Percentiles rank a stretch among this genome's conserved stretches.
These are phyloP conservation scores for Nicotiana tabacum DNA, from an alignment of 257 asterid genomes.

Conservation along the genomic window DNA sequence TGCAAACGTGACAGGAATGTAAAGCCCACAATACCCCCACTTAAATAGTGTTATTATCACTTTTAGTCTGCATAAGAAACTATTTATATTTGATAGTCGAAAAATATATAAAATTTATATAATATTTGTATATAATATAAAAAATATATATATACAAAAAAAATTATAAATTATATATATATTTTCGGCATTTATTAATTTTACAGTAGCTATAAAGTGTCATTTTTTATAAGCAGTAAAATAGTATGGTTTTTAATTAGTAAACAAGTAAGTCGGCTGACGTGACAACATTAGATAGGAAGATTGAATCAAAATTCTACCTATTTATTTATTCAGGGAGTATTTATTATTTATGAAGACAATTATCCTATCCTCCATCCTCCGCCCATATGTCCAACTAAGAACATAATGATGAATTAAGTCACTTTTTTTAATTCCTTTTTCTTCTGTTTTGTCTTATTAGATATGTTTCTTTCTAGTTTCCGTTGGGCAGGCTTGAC, in stretches of 20 bases:
- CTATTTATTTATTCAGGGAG: background rate
- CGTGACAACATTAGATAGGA: background rate
- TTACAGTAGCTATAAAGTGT: too few relatives aligned
- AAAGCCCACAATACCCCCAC: background rate
- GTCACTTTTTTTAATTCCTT: background rate
- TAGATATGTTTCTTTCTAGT: background rate
- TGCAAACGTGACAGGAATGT: background rate
- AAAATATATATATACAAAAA: too few relatives aligned
- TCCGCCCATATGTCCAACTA: background rate
- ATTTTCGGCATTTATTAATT: too few relatives aligned
- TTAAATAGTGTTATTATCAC: background rate
- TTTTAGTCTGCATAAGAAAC: too few relatives aligned
- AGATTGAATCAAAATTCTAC: background rate
- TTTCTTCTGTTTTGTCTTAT: background rate
- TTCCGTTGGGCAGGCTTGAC: conserved; percentile 37
- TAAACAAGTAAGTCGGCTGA: background rate
- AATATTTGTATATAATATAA: too few relatives aligned
- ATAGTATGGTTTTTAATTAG: background rate
- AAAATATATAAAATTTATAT: too few relatives aligned
- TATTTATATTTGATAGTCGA: fast-evolving
- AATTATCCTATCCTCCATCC: background rate
- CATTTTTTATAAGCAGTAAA: background rate
- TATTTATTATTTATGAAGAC: background rate
- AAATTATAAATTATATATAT: too few relatives aligned
- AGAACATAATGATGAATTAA: background rate